A percentile compares a stretch with the other conserved stretches of the same genome.
Evolutionary conservation across 2,329 filamentous ascomycete genomes (phyloP).

Genomic region (Penicillium sp.): DNA sequence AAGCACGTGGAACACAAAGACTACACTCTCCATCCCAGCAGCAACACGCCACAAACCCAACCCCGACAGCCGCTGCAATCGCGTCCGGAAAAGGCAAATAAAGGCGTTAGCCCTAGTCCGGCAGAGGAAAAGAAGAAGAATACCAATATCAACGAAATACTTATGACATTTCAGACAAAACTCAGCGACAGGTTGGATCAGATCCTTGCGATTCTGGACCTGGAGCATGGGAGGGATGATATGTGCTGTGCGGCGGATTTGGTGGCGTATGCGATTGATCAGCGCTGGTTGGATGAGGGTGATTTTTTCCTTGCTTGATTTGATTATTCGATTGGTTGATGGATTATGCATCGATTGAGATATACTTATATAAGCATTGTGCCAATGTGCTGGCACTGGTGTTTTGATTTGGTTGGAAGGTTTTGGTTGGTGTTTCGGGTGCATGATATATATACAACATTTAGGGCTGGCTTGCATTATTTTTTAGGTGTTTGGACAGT

Average conservation of each 20-base stretch:
- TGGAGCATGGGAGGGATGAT: conserved; percentile 36
- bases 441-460: no score
- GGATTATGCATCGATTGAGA: neutral
- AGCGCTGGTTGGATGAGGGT: conserved; percentile 35
- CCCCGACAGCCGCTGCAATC: conserved; percentile 29
- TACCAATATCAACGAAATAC: neutral
- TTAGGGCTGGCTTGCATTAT: no score
- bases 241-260: conserved; percentile 42
- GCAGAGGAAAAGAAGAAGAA: neutral
- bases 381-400: neutral
- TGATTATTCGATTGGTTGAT: neutral
- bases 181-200: conserved; percentile 30
- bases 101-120: neutral
- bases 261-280: conserved; percentile 42
- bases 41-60: neutral
- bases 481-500: no score
- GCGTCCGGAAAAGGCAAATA: conserved; percentile 29
- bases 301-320: conserved; percentile 31
- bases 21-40: conserved; percentile 14
- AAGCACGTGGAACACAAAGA: conserved; percentile 25
- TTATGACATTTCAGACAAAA: conserved; percentile 25
- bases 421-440: no score
- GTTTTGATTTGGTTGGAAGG: no score
- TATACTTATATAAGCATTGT: neutral
- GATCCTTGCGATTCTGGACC: conserved; percentile 33